These are phyloP conservation scores for Fusarium tanahbumbuense DNA, from an alignment of 2,329 filamentous ascomycete species.

Conservation along the genomic window DNA sequence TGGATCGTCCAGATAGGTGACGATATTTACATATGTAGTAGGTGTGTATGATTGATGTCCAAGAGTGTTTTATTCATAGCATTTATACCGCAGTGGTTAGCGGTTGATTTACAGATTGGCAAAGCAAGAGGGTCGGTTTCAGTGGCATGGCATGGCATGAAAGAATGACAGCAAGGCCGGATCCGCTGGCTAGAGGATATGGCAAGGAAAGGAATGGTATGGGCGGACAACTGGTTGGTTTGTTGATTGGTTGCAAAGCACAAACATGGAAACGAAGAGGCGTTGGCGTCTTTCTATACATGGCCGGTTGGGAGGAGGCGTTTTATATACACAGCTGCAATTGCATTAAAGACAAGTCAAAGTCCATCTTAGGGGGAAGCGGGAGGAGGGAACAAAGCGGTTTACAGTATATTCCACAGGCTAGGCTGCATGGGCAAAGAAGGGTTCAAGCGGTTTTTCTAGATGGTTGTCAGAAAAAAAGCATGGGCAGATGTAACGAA, in stretches of 20 bases:
- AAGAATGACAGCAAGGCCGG: constrained; percentile 33
- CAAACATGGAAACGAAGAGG: constrained; percentile 42
- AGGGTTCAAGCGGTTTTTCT: constrained; percentile 43
- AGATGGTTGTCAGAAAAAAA: constrained; percentile 46
- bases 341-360: constrained; percentile 40
- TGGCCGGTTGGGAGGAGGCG: constrained; percentile 44
- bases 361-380: constrained; percentile 35
- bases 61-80: constrained; percentile 27
- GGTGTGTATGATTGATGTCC: constrained; percentile 45
- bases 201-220: background rate
- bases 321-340: constrained; percentile 48
- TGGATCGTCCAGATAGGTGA: constrained; percentile 39
- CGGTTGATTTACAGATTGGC: constrained; percentile 42
- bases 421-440: constrained; percentile 44
- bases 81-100: constrained; percentile 37
- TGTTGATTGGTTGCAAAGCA: constrained; percentile 23
- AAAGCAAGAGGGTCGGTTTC: constrained; percentile 14
- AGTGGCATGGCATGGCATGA: constrained; percentile 11
- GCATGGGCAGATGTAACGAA: constrained; percentile 47
- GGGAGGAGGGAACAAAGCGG: constrained; percentile 30
- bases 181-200: constrained; percentile 8
- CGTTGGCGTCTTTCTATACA: constrained; percentile 48
- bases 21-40: constrained; percentile 34
- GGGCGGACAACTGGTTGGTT: constrained; percentile 14
- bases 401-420: constrained; percentile 41